Evolutionary conservation across 1,284 basidiomycete genomes (phyloP).

Genomic region (Thelephora terrestris): DNA sequence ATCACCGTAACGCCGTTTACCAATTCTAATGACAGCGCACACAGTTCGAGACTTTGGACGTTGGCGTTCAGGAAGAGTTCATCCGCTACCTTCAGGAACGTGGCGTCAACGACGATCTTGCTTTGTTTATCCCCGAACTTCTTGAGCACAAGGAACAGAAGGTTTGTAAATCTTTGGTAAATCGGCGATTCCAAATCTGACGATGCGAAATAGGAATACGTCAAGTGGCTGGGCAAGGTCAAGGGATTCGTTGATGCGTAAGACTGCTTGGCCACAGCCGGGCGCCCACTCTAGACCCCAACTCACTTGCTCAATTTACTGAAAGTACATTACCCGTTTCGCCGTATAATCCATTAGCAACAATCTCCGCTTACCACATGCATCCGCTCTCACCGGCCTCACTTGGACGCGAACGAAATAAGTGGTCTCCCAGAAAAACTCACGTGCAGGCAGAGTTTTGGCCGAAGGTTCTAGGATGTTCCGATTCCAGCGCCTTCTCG

Average conservation of each 20-base stretch:
- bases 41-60: slow-evolving; percentile 87
- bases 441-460: too few species aligned
- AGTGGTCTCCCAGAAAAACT: background rate
- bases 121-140: slow-evolving; percentile 77
- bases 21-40: background rate
- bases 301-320: background rate
- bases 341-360: background rate
- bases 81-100: slow-evolving; percentile 79
- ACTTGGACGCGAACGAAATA: background rate
- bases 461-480: too few species aligned
- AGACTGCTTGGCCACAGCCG: slow-evolving; percentile 1
- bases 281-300: background rate
- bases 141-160: slow-evolving; percentile 87
- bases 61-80: slow-evolving; percentile 79
- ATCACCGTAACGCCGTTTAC: slow-evolving; percentile 3
- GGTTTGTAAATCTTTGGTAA: slow-evolving; percentile 30
- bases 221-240: slow-evolving; percentile 80
- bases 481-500: too few species aligned
- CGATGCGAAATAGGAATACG: slow-evolving; percentile 63
- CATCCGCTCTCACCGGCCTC: background rate
- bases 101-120: slow-evolving; percentile 76
- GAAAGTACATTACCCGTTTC: background rate
- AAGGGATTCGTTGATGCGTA: slow-evolving; percentile 76
- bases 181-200: slow-evolving; percentile 5
- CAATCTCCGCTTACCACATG: background rate